Evolutionary conservation across 169 alveolate genomes (phyloP), one percentile per base, ranked within the genome.

Genomic region (Neospora caninum): DNA sequence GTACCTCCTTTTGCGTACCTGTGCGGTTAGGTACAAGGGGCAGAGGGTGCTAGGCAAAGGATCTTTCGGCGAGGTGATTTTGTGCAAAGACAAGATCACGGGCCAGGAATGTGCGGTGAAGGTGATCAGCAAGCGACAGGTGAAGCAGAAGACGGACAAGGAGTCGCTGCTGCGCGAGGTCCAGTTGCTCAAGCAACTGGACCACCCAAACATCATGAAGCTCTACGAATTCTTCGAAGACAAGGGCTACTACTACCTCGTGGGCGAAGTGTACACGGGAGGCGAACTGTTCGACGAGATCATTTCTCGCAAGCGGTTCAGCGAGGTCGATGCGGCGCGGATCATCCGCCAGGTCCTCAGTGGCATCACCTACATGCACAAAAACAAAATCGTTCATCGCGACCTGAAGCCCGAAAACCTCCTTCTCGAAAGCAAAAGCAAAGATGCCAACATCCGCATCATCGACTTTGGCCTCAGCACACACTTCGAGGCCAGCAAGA

Each of bases 201-300:
- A 98, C 92, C 99, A 98, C 87, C 99, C 99, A 42, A 97, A 98
- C 93, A 98, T 98, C 91, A 98, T 98, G 99, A 98, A 98, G 94
- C 94, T 98, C 34, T 98, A 96, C 94, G 99, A 98, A 93, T 97
- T 98, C 94, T 98, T 96, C 95, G 99, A 98, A 89, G 99, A 98
- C 91, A 96, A 96, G 70, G 97, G 96, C 92, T 97, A 97, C 96
- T 98, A 95, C 96, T 97, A 98, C 91, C 95, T 98, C 69, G 99
- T 98, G 41, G 96, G 97, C 38, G 99, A 98, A 96, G 98, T 97
- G 36, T 98, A 98, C 96, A 96, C 99, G 16, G 99, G 99, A 22
- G 99, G 99, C 13, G 99, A 98, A 95, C 96, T 98, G 73, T 98
- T 98, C 96, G 99, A 98, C 95, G 98, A 98, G 89, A 98, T 99